Conservation (phyloP, 345 rosid species). For the Salix udensis region DNA sequence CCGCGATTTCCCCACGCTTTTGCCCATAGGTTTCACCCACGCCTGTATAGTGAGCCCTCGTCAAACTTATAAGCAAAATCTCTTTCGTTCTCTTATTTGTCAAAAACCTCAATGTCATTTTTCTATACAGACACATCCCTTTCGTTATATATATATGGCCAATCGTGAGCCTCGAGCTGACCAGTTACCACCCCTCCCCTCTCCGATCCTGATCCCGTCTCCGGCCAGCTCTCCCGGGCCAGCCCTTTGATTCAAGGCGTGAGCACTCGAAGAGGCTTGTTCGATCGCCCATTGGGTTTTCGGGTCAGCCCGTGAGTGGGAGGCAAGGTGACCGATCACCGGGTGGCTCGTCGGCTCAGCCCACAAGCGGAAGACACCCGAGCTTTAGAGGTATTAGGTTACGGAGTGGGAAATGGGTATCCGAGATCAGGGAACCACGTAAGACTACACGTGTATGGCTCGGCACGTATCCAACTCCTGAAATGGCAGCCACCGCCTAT, state of each 20-base stretch:
- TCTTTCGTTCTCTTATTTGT: neutral
- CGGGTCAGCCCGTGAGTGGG: neutral
- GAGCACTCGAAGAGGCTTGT: neutral
- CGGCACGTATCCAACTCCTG: slow-evolving; percentile 64
- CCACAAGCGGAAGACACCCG: slow-evolving; percentile 39
- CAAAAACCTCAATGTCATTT: neutral
- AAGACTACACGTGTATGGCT: slow-evolving; percentile 68
- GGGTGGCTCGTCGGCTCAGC: slow-evolving; percentile 10
- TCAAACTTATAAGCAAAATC: neutral
- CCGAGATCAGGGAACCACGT: slow-evolving; percentile 77
- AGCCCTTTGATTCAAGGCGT: neutral
- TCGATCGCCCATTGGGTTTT: neutral
- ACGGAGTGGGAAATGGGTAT: slow-evolving; percentile 77
- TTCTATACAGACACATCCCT: neutral
- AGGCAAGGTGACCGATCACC: slow-evolving; percentile 15
- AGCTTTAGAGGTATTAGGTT: slow-evolving; percentile 51
- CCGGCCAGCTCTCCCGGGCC: neutral
- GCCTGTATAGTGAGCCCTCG: slow-evolving; percentile 3
- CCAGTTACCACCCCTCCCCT: neutral
- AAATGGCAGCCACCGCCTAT: slow-evolving; percentile 80
- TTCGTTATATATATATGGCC: slow-evolving; percentile 19
- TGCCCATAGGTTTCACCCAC: neutral
- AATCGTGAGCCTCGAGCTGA: slow-evolving; percentile 8
- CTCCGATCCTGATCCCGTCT: neutral
- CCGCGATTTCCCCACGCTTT: slow-evolving; percentile 44